Percentiles rank a stretch among this genome's conserved stretches.
These are phyloP conservation scores for Trichosporon sp. DNA, from an alignment of 1,284 basidiomycete genomes.

Conservation along the genomic window DNA sequence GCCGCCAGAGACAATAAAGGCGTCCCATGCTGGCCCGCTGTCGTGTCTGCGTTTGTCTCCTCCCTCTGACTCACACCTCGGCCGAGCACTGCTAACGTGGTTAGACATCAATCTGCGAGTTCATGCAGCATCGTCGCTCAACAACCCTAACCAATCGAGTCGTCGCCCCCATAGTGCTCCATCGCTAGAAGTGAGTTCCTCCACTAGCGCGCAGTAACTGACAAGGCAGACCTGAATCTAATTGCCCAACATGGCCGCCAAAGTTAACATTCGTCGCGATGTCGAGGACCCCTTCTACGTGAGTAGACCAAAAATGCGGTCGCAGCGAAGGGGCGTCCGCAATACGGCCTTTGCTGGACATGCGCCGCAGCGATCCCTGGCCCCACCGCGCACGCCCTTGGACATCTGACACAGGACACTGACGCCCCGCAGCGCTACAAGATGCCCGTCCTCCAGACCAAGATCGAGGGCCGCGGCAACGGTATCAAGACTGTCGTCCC, in stretches of 20 bases:
- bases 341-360: conserved; percentile 64
- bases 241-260: conserved; percentile 67
- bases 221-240: conserved; percentile 16
- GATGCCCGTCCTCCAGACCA: conserved; percentile 92
- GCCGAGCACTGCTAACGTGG: neutral
- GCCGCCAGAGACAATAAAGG: neutral
- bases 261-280: conserved; percentile 93
- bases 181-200: conserved; percentile 23
- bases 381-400: neutral
- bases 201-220: neutral
- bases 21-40: neutral
- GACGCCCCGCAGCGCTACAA: conserved; percentile 49
- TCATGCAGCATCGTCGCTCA: conserved; percentile 24
- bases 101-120: conserved; percentile 15
- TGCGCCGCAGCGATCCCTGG: neutral
- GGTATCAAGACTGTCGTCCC: conserved; percentile 98
- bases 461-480: conserved; percentile 98
- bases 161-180: conserved; percentile 13
- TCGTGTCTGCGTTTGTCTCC: neutral
- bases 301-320: conserved; percentile 19
- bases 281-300: conserved; percentile 70
- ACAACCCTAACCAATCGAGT: conserved; percentile 6
- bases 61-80: neutral
- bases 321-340: neutral
- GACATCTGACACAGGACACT: neutral